A percentile compares a stretch with the other conserved stretches of the same genome.
phyloP scores from a whole-genome alignment of 176 grass and related monocot genomes.

The Zea luxurians region DNA sequence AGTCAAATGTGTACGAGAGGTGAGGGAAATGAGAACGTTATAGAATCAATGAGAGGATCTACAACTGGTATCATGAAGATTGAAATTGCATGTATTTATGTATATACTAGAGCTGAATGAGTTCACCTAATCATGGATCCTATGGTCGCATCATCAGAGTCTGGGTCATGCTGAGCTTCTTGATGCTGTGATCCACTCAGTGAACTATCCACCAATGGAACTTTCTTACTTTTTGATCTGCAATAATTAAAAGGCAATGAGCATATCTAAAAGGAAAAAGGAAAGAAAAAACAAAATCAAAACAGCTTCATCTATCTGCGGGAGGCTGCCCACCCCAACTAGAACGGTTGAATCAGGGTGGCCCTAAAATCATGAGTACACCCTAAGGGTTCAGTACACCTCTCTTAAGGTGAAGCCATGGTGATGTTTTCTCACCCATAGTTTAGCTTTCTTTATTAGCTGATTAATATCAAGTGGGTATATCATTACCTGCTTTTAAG shows the following conservation, averaged over 20 bases:
- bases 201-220: slow-evolving; percentile 27
- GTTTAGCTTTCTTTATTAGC: slow-evolving; percentile 6
- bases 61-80: slow-evolving; percentile 5
- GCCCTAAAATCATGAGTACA: not conserved
- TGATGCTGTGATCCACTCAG: slow-evolving; percentile 31
- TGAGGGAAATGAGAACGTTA: slow-evolving; percentile 23
- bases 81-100: slow-evolving; percentile 10
- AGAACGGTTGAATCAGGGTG: not conserved
- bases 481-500: slow-evolving; percentile 62
- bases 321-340: not conserved
- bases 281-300: not conserved
- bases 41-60: slow-evolving; percentile 8
- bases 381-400: not conserved
- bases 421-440: slow-evolving; percentile 1
- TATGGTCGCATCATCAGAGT: slow-evolving; percentile 62
- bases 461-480: slow-evolving; percentile 7
- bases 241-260: slow-evolving; percentile 17
- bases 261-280: slow-evolving; percentile 13
- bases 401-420: not conserved
- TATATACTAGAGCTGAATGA: slow-evolving; percentile 29
- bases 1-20: not conserved
- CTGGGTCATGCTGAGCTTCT: slow-evolving; percentile 38
- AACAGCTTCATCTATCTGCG: slow-evolving; percentile 20
- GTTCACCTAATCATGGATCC: slow-evolving; percentile 69
- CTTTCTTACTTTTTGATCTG: slow-evolving; percentile 50